Conservation (phyloP, 768 basidiomycete genomes). For the Leccinum truebloodii region DNA sequence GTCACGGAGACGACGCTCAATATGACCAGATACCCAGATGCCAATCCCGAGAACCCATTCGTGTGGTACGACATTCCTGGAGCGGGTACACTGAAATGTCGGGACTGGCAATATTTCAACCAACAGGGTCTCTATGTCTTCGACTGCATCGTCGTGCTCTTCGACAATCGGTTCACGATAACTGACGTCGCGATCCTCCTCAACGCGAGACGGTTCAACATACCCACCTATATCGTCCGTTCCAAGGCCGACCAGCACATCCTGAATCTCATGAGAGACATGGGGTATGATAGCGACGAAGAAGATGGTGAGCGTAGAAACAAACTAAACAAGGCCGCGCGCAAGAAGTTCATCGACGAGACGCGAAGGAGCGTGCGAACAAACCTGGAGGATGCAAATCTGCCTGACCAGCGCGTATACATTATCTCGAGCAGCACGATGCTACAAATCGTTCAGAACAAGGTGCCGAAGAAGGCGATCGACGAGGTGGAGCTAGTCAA, state of each 20-base stretch:
- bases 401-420: constrained; percentile 28
- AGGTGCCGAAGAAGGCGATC: no score
- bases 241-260: constrained; percentile 40
- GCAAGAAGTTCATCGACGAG: constrained; percentile 22
- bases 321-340: constrained; percentile 15
- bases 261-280: constrained; percentile 25
- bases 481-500: no score
- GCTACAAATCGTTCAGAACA: no score
- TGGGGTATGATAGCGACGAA: constrained; percentile 23
- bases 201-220: constrained; percentile 32
- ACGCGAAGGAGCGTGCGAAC: constrained; percentile 22
- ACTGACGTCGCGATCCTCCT: constrained; percentile 36
- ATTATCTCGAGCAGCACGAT: constrained; percentile 21
- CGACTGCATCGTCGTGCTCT: constrained; percentile 36
- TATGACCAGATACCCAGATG: constrained; percentile 29
- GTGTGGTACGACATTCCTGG: constrained; percentile 41
- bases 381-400: constrained; percentile 20
- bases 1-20: constrained; percentile 32
- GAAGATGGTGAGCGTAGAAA: constrained; percentile 13
- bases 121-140: constrained; percentile 38
- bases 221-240: constrained; percentile 37
- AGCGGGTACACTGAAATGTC: constrained; percentile 34
- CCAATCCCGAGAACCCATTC: constrained; percentile 19
- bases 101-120: constrained; percentile 40
- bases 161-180: constrained; percentile 36